Percentiles rank a stretch among this genome's conserved stretches.
Conservation (phyloP, 768 basidiomycete species). For the Trametes maxima region DNA sequence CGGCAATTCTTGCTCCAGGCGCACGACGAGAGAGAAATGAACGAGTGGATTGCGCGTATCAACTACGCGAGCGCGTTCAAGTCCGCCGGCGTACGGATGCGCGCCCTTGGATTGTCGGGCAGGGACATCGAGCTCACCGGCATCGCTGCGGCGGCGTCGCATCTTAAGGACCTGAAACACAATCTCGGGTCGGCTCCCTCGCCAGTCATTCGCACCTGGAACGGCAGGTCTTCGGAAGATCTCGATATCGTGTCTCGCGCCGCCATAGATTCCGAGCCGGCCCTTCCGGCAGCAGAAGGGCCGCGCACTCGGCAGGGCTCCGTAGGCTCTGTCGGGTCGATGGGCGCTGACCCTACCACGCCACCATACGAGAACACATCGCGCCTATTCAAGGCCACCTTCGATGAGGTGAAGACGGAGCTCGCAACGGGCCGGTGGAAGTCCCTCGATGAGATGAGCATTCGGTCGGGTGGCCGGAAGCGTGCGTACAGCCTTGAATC, state of each 20-base stretch:
- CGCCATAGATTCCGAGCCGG: constrained; percentile 7
- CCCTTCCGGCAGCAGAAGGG: neutral
- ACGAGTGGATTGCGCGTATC: constrained; percentile 88
- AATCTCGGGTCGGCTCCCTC: constrained; percentile 28
- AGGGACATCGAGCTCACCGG: constrained; percentile 78
- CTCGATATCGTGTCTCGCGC: constrained; percentile 12
- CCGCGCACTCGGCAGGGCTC: constrained; percentile 5
- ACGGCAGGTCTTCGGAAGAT: constrained; percentile 29
- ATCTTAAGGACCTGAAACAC: constrained; percentile 68
- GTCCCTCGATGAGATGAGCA: constrained; percentile 34
- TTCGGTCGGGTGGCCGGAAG: constrained; percentile 30
- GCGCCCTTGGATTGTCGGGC: constrained; percentile 67
- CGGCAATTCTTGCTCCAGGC: constrained; percentile 85
- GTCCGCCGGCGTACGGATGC: constrained; percentile 79
- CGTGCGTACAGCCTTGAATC: constrained; percentile 40
- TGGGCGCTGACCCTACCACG: constrained; percentile 49
- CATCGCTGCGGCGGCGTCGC: constrained; percentile 83
- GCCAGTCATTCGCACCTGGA: constrained; percentile 41
- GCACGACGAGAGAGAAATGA: constrained; percentile 66
- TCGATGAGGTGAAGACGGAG: constrained; percentile 85
- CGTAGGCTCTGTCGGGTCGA: constrained; percentile 27
- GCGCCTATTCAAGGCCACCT: constrained; percentile 78
- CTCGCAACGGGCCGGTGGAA: constrained; percentile 56
- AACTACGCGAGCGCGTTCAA: constrained; percentile 96
- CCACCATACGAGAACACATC: constrained; percentile 58